Evolutionary conservation across 2,329 filamentous ascomycete genomes (phyloP), one percentile per base, ranked within the genome.

Genomic region (Apiospora kogelbergensis): DNA sequence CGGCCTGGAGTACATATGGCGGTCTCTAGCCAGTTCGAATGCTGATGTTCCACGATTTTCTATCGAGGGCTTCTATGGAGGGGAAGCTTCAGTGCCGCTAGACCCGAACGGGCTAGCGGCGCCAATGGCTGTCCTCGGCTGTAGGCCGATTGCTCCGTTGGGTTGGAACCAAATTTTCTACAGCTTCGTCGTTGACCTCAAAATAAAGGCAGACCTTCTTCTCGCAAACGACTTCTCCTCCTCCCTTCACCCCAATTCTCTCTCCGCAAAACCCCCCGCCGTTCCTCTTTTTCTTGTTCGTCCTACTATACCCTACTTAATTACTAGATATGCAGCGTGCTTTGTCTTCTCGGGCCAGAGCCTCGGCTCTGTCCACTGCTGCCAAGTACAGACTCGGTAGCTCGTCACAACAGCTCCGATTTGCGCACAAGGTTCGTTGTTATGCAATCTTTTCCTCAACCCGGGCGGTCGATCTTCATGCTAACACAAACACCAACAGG

Each of bases 321-420:
- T 71, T 74, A 73, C 75, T 69, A 84, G 93, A 83, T 81, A 99
- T 99, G 96, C 96, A 99, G 89, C 93, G 96, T 84, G 94, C 94
- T 84, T 89, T 99, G 80, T 90, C 93, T 81, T 93, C 93, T 77
- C 88, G 89, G 81, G 86, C 92, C 78, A 88, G 94, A 86, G 90
- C 93, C 80, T 93, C 94, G 76, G 90, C 91, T 86, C 90, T 95
- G 77, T 91, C 90, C 73, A 88, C 91, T 80, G 84, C 90, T 75
- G 84, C 84, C 76, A 89, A 88, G 80, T 86, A 91, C 81, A 89
- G 90, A 77, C 85, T 90, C 71, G 84, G 85, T 78, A 87, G 89
- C 76, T 82, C 93, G 77, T 86, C 93, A 76, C 94, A 97, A 83
- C 95, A 98, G 86, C 90, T 97, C 82, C 90, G 96, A 81, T 99